Base-by-base conservation (phyloP, 2,329 filamentous ascomycete genomes). In the Ascochyta koolunga region DNA sequence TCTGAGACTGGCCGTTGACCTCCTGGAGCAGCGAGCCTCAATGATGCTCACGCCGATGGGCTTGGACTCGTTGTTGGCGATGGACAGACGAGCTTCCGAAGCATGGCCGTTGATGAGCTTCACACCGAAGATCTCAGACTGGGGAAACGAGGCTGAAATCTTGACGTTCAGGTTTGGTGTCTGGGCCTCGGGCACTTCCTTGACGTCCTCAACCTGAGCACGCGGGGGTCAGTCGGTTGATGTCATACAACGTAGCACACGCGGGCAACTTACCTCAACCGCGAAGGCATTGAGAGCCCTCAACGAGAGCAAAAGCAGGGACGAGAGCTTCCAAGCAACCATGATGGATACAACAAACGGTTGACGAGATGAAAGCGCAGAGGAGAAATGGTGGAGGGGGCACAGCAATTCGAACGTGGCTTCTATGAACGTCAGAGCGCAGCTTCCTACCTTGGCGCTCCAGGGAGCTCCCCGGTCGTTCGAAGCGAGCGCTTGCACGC, bases 81-180 rank as follows among this genome's bases (percentile, higher is more conserved):
- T 82, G 69, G 91, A 87, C 67, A 99, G 80, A 48, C 96, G 78
- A 31, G 92, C 89, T 76, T 90, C 86, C 60, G 92, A 96, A 36
- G 91, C 86, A 62, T 89, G 88, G 70, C 92, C 91, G 75, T 99
- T 99, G 81, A 98, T 85, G 65, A 98, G 87, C 85, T 96, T 96
- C 67, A 98, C 87, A 68, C 93, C 95, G 67, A 97, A 95, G 77
- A 96, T 88, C 80, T 96, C 91, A 54, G 83, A 80, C 61, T 84
- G 77, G 25, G 86, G 86, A 76, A 88, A 88, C 29, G 81, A 80
- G 53, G 84, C 79, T 45, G 80, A 78, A 59, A 85, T 79, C 48
- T 78, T 76, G 62, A 88, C 81, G 53, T 80, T 79, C 56, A 86
- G 73, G 57, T 78, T 82, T 62, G 80, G 87, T 75, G 71, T 88